Evolutionary conservation across 169 alveolate species (phyloP).

Genomic region (Plasmodium knowlesi): DNA sequence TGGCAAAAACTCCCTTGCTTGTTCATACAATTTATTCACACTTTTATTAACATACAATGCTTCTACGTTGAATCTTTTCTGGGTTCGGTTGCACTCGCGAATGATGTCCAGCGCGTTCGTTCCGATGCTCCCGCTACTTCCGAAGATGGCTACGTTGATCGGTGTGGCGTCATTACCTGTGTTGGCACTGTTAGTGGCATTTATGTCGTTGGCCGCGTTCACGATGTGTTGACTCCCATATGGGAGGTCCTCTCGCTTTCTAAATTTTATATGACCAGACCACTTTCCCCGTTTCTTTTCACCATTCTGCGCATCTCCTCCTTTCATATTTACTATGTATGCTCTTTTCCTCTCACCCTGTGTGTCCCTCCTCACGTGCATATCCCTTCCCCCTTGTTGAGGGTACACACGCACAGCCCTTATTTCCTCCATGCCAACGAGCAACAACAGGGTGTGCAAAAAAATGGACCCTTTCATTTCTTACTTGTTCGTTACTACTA

Average conservation of each 20-base stretch:
- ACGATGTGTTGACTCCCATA: neutral
- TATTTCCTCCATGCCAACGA: neutral
- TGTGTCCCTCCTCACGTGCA: neutral
- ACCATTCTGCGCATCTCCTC: neutral
- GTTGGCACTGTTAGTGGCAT: neutral
- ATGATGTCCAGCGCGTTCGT: slow-evolving; percentile 85
- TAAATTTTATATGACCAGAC: neutral
- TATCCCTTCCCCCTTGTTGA: neutral
- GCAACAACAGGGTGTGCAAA: neutral
- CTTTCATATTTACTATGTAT: slow-evolving; percentile 10
- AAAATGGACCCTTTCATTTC: neutral
- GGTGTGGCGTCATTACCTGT: neutral
- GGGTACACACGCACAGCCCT: neutral
- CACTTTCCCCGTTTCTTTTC: neutral
- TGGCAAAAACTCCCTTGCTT: slow-evolving; percentile 80
- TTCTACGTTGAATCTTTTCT: slow-evolving; percentile 80
- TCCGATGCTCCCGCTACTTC: slow-evolving; percentile 90
- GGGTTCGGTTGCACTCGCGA: slow-evolving; percentile 70
- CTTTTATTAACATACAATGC: slow-evolving; percentile 86
- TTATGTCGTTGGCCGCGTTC: neutral
- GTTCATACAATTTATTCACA: slow-evolving; percentile 79
- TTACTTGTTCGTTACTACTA: neutral
- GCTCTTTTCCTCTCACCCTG: neutral
- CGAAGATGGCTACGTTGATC: slow-evolving; percentile 77
- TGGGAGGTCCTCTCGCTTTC: neutral